Evolutionary conservation across 345 rosid species (phyloP), one percentile per base, ranked within the genome.

Genomic region (Hibiscus tridactylites): DNA sequence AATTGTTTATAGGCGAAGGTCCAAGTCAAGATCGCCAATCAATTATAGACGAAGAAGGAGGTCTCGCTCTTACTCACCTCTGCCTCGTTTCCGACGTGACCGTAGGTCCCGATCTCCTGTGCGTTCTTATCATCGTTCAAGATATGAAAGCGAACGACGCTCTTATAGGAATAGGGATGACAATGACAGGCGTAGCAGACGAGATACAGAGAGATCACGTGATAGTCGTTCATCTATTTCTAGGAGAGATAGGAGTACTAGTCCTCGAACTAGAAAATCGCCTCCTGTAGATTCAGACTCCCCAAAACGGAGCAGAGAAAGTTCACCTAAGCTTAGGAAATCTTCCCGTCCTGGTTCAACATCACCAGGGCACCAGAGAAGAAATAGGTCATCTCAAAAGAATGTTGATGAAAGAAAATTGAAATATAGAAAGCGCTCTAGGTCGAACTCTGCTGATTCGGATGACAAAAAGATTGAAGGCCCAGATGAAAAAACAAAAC

Each of bases 41-140:
- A 86, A 71, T 76, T 88, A 85, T 78, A 81, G 61, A 39, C 68
- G 75, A 33, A 88, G 88, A 66, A 76, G 76, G 62, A 87, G 90
- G 77, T 90, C 97, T 76, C 90, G 85, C 37, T 75, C 96, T 62
- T 87, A 83, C 74, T 92, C 96, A 5, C 96, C 96, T 76, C 86
- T 84, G 0, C 75, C 83, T 52, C 92, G 84, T 33, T 79, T 67
- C 61, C 86, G 72, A 19, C 81, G 97, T 80, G 84, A 80, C 73
- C 82, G 77, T 68, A 90, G 91, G 75, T 87, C 91, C 16, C 90
- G 91, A 76, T 87, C 98, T 33, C 97, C 95, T 1, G 49, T 83
- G 13, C 83, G 91, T 72, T 87, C 79, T 74, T 88, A 80, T 39
- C 75, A 79, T 70, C 81, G 75, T 76, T 84, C 83, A 33, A 86